Percentiles rank a stretch among this genome's conserved stretches.
Evolutionary conservation across 2,329 filamentous ascomycete species (phyloP).

Genomic region (Aureobasidium sp.): DNA sequence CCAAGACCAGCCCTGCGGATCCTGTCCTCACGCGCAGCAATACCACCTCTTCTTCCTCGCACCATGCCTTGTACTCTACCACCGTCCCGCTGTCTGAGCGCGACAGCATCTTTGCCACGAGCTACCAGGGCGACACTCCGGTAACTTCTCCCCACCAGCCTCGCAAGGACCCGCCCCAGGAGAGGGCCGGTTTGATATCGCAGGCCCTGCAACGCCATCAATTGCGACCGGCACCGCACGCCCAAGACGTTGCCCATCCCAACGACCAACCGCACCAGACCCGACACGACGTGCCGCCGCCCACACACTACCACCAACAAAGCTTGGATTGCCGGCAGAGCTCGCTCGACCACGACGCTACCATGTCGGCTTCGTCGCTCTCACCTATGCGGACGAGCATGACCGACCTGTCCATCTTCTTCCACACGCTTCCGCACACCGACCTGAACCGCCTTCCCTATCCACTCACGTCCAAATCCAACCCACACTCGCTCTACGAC

Average conservation of each 20-base stretch:
- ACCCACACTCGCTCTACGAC: constrained; percentile 7
- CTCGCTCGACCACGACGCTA: background rate
- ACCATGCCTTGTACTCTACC: constrained; percentile 24
- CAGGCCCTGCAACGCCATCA: constrained; percentile 1
- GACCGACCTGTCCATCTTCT: constrained; percentile 6
- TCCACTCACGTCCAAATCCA: background rate
- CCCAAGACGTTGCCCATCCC: background rate
- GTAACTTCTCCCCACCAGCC: constrained; percentile 10
- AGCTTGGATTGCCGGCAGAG: background rate
- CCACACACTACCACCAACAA: background rate
- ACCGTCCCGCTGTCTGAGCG: constrained; percentile 50
- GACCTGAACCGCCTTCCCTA: background rate
- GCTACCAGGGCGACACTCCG: constrained; percentile 32
- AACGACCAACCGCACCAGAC: background rate
- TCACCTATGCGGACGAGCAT: constrained; percentile 8
- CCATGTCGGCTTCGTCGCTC: constrained; percentile 1
- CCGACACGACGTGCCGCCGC: background rate
- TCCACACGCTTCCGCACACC: constrained; percentile 9
- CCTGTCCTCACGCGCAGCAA: constrained; percentile 2
- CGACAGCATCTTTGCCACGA: constrained; percentile 56
- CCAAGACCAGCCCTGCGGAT: constrained; percentile 9
- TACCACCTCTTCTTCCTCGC: background rate
- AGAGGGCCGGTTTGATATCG: constrained; percentile 1
- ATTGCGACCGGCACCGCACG: background rate
- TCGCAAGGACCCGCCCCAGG: background rate